Evolutionary conservation across 108 stramenopile genomes (phyloP), one percentile per base, ranked within the genome.

Genomic region (Pseudonitzschia multiseries): DNA sequence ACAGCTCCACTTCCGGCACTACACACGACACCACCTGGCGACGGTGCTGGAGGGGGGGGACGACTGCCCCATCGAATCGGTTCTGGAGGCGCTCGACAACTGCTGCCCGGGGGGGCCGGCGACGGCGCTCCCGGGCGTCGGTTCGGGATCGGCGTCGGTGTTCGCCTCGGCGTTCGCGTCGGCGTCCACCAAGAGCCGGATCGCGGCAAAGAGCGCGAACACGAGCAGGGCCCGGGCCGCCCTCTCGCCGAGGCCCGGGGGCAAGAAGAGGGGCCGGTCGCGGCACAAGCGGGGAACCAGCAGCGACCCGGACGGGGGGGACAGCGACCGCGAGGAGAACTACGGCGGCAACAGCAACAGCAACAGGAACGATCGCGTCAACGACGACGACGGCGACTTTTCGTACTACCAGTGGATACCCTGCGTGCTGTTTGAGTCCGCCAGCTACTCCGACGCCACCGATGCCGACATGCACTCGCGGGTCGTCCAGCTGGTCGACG

Each of bases 401-500:
- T 24, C 43, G 44, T 67, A 67, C 22, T 89, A 80, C 62, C 73
- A 68, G 32, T 95, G 89, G 90, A 95, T 95, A 71, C 91, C 94
- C 9, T 71, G 70, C 44, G 75, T 78, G 27, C 80, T 95, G 21
- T 88, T 92, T 74, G 81, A 95, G 65, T 78, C 81, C 36, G 78
- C 81, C 8, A 82, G 57, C 63, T 90, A 74, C 72, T 65, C 79
- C 5, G 90, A 95, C 57, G 41, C 65, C 18, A 46, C 69, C 1
- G 94, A 95, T 71, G 59, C 81, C 21, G 87, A 84, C 21, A 79
- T 95, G 88, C 84, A 83, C 28, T 83, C 78, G 73, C 88, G 91
- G 22, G 72, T 92, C 22, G 79, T 84, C 65, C 87, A 88, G 59
- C 60, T 68, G 67, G 62, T 80, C 73, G 75, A 82, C 59, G 70